A percentile compares a stretch with the other conserved stretches of the same genome.
These are phyloP conservation scores for Termitomyces sp. DNA, from an alignment of 768 basidiomycete species.

Conservation along the genomic window DNA sequence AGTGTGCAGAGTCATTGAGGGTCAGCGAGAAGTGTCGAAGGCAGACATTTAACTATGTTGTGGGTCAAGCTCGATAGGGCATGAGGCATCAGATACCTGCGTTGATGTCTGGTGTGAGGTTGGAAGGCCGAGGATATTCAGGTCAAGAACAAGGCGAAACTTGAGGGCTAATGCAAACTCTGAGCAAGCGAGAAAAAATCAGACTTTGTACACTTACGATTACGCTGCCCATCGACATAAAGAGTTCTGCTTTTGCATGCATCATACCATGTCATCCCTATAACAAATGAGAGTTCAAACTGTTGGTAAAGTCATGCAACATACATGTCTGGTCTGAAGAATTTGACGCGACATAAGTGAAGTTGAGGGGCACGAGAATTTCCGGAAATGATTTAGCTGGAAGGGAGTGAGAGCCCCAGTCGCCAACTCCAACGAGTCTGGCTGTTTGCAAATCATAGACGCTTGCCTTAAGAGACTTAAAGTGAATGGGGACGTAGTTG, in stretches of 20 bases:
- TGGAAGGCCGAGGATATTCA: slow-evolving; percentile 69
- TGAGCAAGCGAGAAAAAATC: slow-evolving; percentile 5
- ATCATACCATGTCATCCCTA: slow-evolving; percentile 75
- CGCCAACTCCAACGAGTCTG: slow-evolving; percentile 64
- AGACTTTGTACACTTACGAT: slow-evolving; percentile 41
- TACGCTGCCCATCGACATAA: slow-evolving; percentile 47
- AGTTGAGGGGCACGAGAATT: slow-evolving; percentile 74
- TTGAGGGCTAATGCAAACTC: slow-evolving; percentile 43
- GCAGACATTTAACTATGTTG: slow-evolving; percentile 39
- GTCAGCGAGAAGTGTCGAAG: neutral
- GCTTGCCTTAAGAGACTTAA: slow-evolving; percentile 61
- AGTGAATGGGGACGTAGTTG: slow-evolving; percentile 76
- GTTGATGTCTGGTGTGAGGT: slow-evolving; percentile 50
- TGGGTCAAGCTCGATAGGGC: slow-evolving; percentile 64
- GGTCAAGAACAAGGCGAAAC: slow-evolving; percentile 60
- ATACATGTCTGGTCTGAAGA: slow-evolving; percentile 80
- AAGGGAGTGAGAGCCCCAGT: slow-evolving; percentile 52
- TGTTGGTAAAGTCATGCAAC: neutral
- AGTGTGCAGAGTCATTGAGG: slow-evolving; percentile 4
- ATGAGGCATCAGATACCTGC: slow-evolving; percentile 55
- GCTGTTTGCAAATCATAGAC: slow-evolving; percentile 69
- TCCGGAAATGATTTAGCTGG: slow-evolving; percentile 65
- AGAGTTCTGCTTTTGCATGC: slow-evolving; percentile 63
- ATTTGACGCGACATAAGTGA: slow-evolving; percentile 79
- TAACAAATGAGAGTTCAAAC: neutral